Conservation (phyloP, 2,329 filamentous ascomycete species). For the Camillea tinctor region DNA sequence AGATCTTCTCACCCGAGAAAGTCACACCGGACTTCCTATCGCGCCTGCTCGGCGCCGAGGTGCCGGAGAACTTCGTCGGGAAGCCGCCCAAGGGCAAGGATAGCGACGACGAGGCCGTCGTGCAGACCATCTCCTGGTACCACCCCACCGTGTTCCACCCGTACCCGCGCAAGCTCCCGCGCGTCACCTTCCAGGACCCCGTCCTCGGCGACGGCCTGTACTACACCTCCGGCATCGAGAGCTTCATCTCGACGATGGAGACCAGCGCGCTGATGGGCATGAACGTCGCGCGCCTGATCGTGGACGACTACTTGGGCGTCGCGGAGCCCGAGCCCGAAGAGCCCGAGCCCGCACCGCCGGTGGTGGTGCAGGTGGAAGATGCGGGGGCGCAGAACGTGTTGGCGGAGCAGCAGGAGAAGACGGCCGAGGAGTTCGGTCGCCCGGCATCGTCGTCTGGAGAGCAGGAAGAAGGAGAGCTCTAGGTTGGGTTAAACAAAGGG, state of each 20-base stretch:
- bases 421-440: neutral
- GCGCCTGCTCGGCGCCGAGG: conserved; percentile 47
- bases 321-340: conserved; percentile 4
- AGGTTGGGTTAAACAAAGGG: conserved; percentile 1
- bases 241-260: conserved; percentile 97
- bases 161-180: conserved; percentile 82
- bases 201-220: conserved; percentile 66
- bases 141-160: conserved; percentile 76
- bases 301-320: conserved; percentile 50
- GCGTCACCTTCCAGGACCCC: conserved; percentile 83
- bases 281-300: conserved; percentile 73
- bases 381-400: conserved; percentile 7
- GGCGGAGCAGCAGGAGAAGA: conserved; percentile 4
- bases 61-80: conserved; percentile 41
- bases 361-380: conserved; percentile 1
- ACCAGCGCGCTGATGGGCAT: conserved; percentile 88
- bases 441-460: neutral
- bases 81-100: conserved; percentile 3
- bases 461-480: conserved; percentile 9
- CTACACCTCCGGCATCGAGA: conserved; percentile 77
- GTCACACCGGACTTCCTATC: conserved; percentile 55
- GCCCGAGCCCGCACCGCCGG: conserved; percentile 1
- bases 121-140: conserved; percentile 69
- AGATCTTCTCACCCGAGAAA: conserved; percentile 60
- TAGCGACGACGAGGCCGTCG: conserved; percentile 30